Conservation (phyloP, 2,329 filamentous ascomycete species). For the Cercospora berteroae region DNA sequence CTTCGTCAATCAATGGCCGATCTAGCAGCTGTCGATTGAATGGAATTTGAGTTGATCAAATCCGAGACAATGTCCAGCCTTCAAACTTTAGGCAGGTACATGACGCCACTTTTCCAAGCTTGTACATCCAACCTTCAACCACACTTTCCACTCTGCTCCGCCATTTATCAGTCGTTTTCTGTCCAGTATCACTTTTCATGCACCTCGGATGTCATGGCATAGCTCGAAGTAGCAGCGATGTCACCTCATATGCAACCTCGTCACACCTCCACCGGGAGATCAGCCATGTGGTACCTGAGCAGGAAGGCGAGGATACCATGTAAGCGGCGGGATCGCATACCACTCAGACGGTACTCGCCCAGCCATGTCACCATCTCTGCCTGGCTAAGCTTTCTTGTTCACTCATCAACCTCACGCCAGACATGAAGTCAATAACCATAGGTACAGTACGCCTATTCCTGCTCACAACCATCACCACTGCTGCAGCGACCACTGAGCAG, state of each 20-base stretch:
- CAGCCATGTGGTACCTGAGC: neutral
- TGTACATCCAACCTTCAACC: neutral
- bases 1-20: neutral
- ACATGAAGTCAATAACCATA: neutral
- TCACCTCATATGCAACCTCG: neutral
- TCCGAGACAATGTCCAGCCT: neutral
- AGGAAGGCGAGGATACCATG: slow-evolving; percentile 4
- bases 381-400: neutral
- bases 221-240: neutral
- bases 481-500: neutral
- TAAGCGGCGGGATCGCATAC: neutral
- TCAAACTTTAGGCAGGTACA: neutral
- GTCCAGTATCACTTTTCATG: neutral
- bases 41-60: neutral
- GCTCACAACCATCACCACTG: neutral
- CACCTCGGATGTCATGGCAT: neutral
- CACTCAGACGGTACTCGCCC: neutral
- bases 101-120: neutral
- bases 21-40: neutral
- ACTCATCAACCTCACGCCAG: neutral
- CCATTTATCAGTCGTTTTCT: neutral
- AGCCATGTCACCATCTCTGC: neutral
- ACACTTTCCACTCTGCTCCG: neutral
- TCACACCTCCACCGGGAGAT: neutral
- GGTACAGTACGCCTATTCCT: neutral